Base-by-base conservation (phyloP, 2,329 filamentous ascomycete species). In the Beauveria pseudobassiana region DNA sequence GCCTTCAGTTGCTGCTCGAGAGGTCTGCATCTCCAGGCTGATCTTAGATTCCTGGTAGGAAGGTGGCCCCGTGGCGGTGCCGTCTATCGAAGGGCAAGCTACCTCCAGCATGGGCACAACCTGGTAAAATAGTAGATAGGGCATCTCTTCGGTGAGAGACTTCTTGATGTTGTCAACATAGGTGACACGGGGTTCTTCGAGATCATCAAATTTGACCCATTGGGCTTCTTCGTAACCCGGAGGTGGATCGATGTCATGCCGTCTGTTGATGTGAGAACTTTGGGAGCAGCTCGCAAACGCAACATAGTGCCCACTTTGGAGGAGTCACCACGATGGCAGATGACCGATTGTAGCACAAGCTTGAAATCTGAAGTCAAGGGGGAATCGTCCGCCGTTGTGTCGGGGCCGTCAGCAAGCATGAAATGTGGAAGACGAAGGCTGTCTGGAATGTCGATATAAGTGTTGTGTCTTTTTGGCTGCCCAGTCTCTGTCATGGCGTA, bases 51-150 rank as follows among this genome's bases (percentile, higher is more conserved):
- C 80, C 53, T 80, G 76, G 66, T 88, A 88, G 1, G 85, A 84
- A 1, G 85, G 85, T 3, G 85, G 85, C 40, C 80, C 79, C 2
- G 73, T 73, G 38, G 79, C 76, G 1, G 75, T 78, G 50, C 75
- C 75, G 7, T 80, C 78, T 0, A 77, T 76, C 5, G 81, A 80
- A 14, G 77, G 75, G 1, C 76, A 70, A 1, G 79, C 77, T 8
- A 88, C 82, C 61, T 93, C 89, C 34, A 91, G 85, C 69, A 96
- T 91, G 0, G 93, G 93, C 34, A 96, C 84, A 46, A 98, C 90
- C 73, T 97, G 93, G 70, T 97, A 99, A 74, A 98, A 98, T 0
- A 99, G 79, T 7, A 98, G 82, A 72, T 98, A 98, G 0, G 95
- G 93, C 72, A 91, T 96, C 72, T 97, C 93, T n/a, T 88, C 83